These are phyloP conservation scores for Penicillium sp. DNA, from an alignment of 2,329 filamentous ascomycete genomes.

Conservation along the genomic window DNA sequence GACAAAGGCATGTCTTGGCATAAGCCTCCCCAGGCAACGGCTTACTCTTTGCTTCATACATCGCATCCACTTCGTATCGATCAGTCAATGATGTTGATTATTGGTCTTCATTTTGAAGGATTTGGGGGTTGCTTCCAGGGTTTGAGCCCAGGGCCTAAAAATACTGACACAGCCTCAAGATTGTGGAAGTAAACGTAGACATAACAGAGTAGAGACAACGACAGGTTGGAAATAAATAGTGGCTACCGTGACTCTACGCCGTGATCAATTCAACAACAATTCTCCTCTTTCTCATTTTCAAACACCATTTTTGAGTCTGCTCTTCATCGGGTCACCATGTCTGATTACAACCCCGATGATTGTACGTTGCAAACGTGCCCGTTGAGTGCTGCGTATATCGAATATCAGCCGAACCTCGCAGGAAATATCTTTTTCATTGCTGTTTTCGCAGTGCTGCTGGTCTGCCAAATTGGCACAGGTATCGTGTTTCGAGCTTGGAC, in stretches of 20 bases:
- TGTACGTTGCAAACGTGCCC: constrained; percentile 43
- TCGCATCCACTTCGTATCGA: constrained; percentile 1
- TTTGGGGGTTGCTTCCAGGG: background rate
- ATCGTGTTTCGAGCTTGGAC: constrained; percentile 50
- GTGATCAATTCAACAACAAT: background rate
- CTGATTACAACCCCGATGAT: constrained; percentile 11
- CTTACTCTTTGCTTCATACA: background rate
- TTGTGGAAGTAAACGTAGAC: background rate
- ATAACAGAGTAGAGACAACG: background rate
- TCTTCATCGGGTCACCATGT: background rate
- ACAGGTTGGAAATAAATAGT: background rate
- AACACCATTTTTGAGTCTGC: background rate
- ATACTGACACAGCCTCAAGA: background rate
- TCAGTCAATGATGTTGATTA: background rate
- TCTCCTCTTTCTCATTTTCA: background rate
- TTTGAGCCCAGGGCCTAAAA: background rate
- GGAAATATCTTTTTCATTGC: constrained; percentile 56
- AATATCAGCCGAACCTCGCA: constrained; percentile 56
- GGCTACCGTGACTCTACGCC: background rate
- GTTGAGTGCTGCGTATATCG: constrained; percentile 45
- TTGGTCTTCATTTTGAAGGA: background rate
- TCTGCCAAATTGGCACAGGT: constrained; percentile 45
- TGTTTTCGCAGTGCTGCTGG: constrained; percentile 51
- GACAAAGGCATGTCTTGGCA: background rate
- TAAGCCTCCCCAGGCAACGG: background rate